These are phyloP conservation scores for Penicillium polonicum DNA, from an alignment of 2,329 filamentous ascomycete species.

Conservation along the genomic window DNA sequence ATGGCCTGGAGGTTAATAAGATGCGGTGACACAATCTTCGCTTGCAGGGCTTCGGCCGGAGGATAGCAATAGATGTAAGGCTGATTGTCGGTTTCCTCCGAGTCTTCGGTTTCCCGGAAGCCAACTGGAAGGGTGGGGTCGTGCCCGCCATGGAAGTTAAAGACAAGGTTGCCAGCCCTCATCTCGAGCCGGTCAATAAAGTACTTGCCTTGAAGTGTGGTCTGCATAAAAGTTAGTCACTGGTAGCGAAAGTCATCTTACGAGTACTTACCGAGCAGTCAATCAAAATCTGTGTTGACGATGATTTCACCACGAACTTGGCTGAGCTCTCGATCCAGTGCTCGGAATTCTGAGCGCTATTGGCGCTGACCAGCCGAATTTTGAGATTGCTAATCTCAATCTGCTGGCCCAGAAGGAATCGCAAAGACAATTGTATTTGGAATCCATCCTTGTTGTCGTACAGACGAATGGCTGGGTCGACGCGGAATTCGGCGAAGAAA, in stretches of 20 bases:
- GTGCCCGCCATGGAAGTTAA: constrained; percentile 33
- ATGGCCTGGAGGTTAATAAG: constrained; percentile 76
- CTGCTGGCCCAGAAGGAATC: constrained; percentile 70
- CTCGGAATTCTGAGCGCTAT: constrained; percentile 57
- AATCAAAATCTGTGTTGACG: constrained; percentile 54
- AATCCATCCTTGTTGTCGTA: constrained; percentile 73
- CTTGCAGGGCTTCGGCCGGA: constrained; percentile 65
- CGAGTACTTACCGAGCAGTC: constrained; percentile 44
- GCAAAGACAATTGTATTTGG: constrained; percentile 64
- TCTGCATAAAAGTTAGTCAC: constrained; percentile 22
- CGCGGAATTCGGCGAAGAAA: constrained; percentile 69
- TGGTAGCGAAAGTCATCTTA: background rate
- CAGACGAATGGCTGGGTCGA: constrained; percentile 69
- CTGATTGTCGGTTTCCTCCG: constrained; percentile 48
- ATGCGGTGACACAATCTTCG: constrained; percentile 64
- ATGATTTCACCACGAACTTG: constrained; percentile 53
- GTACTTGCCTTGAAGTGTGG: constrained; percentile 64
- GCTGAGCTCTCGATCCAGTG: constrained; percentile 60
- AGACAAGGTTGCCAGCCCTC: constrained; percentile 41
- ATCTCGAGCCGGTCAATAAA: constrained; percentile 71
- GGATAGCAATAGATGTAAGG: constrained; percentile 73
- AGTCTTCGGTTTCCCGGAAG: constrained; percentile 36
- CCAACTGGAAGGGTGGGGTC: constrained; percentile 34
- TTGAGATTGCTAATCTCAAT: constrained; percentile 65
- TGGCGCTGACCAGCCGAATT: constrained; percentile 60